Conservation (phyloP, 2,329 filamentous ascomycete species). For the Grosmannia serpens region DNA sequence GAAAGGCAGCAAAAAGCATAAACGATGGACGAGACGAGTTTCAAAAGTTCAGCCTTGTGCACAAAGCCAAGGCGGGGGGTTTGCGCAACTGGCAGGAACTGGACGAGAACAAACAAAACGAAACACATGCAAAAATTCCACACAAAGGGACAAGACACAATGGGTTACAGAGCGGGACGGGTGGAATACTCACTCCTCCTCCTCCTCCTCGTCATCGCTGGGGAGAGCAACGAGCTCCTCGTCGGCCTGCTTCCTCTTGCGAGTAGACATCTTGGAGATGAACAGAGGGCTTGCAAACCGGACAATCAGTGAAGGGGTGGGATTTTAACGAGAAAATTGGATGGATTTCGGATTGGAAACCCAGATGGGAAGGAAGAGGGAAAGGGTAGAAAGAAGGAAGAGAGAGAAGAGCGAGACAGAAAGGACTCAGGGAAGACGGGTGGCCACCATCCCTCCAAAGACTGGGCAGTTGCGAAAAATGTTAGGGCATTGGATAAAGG, state of each 20-base stretch:
- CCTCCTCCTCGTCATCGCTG: conserved; percentile 39
- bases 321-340: conserved; percentile 1
- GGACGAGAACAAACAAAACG: not conserved
- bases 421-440: conserved; percentile 2
- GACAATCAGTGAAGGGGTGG: not conserved
- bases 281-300: not conserved
- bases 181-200: conserved; percentile 33
- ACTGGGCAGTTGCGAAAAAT: not conserved
- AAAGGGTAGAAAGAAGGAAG: conserved; percentile 10
- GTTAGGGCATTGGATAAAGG: not conserved
- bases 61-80: not conserved
- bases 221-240: conserved; percentile 44
- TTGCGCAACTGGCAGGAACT: not conserved
- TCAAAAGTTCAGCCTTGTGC: not conserved
- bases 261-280: conserved; percentile 29
- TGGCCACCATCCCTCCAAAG: not conserved
- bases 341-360: not conserved
- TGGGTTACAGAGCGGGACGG: conserved; percentile 9
- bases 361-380: conserved; percentile 1
- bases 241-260: conserved; percentile 43
- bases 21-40: not conserved
- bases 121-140: not conserved
- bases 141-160: not conserved
- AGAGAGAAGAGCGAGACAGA: conserved; percentile 2
- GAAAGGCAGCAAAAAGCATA: not conserved